Conservation (phyloP, 106 monocot species). For the Agapanthus africanus region DNA sequence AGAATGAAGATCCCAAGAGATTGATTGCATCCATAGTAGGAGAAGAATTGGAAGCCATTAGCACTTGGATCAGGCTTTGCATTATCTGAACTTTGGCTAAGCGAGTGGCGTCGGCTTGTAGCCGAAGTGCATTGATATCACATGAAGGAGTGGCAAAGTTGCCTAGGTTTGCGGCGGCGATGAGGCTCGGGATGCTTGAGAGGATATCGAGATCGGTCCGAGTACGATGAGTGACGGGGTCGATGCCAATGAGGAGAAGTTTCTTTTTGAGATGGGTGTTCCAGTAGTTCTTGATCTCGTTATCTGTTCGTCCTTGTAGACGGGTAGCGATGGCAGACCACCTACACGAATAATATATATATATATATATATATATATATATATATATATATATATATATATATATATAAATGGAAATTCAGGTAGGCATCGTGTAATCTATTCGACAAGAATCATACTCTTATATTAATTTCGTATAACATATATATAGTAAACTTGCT, state of each 20-base stretch:
- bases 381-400: neutral
- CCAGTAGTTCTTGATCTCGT: constrained; percentile 48
- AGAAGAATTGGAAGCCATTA: neutral
- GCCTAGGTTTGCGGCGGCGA: constrained; percentile 11
- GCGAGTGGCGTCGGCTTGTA: constrained; percentile 15
- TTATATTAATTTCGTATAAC: neutral
- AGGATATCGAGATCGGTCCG: constrained; percentile 15
- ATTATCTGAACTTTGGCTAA: constrained; percentile 16
- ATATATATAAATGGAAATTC: too few species aligned
- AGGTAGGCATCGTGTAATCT: too few species aligned
- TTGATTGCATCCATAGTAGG: neutral
- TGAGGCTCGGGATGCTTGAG: constrained; percentile 4
- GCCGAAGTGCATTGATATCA: neutral
- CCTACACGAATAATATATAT: constrained; percentile 3
- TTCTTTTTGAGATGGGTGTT: constrained; percentile 36
- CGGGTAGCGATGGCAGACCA: constrained; percentile 33
- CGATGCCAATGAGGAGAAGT: constrained; percentile 24
- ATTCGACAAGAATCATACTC: neutral
- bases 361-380: neutral
- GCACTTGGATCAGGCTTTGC: constrained; percentile 11
- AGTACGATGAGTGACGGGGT: constrained; percentile 25
- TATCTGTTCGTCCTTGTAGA: constrained; percentile 25
- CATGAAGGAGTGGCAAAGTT: neutral
- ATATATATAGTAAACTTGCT: too few species aligned
- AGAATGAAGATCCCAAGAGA: neutral